phyloP scores from a whole-genome alignment of 2,329 filamentous ascomycete genomes.

The Trichoderma koningiopsis region DNA sequence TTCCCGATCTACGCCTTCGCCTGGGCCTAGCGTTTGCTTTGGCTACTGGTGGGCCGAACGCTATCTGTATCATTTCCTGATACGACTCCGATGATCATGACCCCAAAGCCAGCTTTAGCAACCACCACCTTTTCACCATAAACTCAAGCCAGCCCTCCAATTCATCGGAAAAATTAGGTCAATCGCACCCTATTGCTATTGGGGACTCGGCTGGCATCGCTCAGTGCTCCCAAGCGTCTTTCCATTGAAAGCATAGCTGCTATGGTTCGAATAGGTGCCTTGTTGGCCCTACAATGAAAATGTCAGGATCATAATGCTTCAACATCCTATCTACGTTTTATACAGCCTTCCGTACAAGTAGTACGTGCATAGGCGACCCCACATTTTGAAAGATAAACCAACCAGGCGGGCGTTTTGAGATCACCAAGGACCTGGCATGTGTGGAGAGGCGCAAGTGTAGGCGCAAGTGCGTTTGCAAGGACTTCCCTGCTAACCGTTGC shows the following conservation, averaged over 20 bases:
- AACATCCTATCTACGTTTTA: neutral
- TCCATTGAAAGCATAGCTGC: neutral
- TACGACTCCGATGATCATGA: neutral
- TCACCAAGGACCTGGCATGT: constrained; percentile 12
- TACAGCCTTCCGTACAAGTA: neutral
- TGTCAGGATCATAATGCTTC: neutral
- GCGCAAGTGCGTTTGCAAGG: constrained; percentile 17
- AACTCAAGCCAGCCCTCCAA: neutral
- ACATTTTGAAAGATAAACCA: constrained; percentile 4
- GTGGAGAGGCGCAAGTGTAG: constrained; percentile 20
- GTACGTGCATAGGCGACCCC: constrained; percentile 12
- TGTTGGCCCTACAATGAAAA: neutral
- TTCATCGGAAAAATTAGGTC: constrained; percentile 1
- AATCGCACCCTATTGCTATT: neutral
- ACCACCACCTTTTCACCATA: neutral
- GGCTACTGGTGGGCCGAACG: neutral
- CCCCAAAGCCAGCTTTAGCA: neutral
- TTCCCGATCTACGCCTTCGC: neutral
- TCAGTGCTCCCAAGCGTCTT: neutral
- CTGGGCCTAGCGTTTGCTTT: neutral
- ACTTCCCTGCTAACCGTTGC: constrained; percentile 9
- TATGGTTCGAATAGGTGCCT: neutral
- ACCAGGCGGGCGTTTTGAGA: constrained; percentile 9
- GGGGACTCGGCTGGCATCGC: neutral
- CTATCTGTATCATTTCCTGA: constrained; percentile 1